Conservation (phyloP, 164 flowering plant species). For the Paratinospora sagittata region DNA sequence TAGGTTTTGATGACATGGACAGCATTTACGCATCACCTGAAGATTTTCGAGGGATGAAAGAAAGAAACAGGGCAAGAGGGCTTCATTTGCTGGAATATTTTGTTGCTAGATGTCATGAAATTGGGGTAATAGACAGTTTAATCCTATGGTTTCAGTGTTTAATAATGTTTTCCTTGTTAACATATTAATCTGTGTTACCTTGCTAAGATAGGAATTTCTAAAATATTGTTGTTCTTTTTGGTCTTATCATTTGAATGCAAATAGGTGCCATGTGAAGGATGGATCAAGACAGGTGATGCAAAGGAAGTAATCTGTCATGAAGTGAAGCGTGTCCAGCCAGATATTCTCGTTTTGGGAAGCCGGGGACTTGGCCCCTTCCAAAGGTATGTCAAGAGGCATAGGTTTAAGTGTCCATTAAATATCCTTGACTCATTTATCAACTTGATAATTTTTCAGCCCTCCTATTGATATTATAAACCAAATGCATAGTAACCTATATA, state of each 20-base stretch:
- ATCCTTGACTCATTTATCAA: not conserved
- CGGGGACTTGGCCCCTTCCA: constrained; percentile 96
- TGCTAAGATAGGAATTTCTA: no score
- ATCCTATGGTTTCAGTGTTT: not conserved
- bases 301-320: constrained; percentile 81
- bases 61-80: constrained; percentile 61
- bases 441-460: not conserved
- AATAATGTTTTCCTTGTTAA: not conserved
- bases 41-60: constrained; percentile 53
- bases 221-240: not conserved
- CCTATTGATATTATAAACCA: not conserved
- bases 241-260: constrained; percentile 5
- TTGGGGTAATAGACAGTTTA: constrained; percentile 45
- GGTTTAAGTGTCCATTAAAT: not conserved
- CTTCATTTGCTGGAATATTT: constrained; percentile 82
- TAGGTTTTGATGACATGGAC: constrained; percentile 87
- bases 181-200: not conserved
- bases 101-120: constrained; percentile 61
- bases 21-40: constrained; percentile 85
- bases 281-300: constrained; percentile 89
- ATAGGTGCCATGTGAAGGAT: constrained; percentile 81
- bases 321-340: constrained; percentile 68
- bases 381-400: constrained; percentile 36
- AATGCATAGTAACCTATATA: not conserved
- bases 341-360: constrained; percentile 81